Conservation (phyloP, 805 yeast genomes). For the Ogataea trehaloabstinens region DNA sequence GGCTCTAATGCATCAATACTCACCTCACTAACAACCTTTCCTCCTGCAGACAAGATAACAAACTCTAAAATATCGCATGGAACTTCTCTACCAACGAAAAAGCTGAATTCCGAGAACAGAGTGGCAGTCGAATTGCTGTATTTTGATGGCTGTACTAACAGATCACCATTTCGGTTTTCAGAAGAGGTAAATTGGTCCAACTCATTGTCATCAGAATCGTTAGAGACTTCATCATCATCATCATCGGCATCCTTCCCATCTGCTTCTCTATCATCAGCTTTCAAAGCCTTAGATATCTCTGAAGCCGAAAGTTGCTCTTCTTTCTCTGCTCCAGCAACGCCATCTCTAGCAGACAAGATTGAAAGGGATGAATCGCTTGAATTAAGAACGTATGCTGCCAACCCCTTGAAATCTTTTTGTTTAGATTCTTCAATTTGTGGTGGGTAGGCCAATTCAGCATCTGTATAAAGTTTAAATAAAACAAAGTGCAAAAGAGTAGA, state of each 20-base stretch:
- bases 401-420: constrained; percentile 86
- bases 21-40: constrained; percentile 79
- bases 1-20: constrained; percentile 70
- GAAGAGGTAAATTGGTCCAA: constrained; percentile 73
- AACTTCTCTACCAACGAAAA: constrained; percentile 93
- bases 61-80: constrained; percentile 90
- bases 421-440: constrained; percentile 75
- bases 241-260: constrained; percentile 37
- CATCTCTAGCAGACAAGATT: constrained; percentile 36
- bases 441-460: constrained; percentile 83
- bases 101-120: constrained; percentile 71
- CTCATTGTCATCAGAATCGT: constrained; percentile 43
- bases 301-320: constrained; percentile 39
- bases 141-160: constrained; percentile 68
- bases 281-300: constrained; percentile 50
- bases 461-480: constrained; percentile 80
- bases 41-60: constrained; percentile 82
- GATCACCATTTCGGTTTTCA: constrained; percentile 64
- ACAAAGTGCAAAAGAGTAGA: constrained; percentile 88
- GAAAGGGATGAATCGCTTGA: constrained; percentile 35
- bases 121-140: constrained; percentile 57
- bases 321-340: constrained; percentile 18
- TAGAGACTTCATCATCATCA: constrained; percentile 33
- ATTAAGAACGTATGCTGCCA: constrained; percentile 78
- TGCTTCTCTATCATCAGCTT: constrained; percentile 45